A percentile compares a stretch with the other conserved stretches of the same genome.
Evolutionary conservation across 1,139 yeast species (phyloP).

Genomic region (Blastobotrys apis): DNA sequence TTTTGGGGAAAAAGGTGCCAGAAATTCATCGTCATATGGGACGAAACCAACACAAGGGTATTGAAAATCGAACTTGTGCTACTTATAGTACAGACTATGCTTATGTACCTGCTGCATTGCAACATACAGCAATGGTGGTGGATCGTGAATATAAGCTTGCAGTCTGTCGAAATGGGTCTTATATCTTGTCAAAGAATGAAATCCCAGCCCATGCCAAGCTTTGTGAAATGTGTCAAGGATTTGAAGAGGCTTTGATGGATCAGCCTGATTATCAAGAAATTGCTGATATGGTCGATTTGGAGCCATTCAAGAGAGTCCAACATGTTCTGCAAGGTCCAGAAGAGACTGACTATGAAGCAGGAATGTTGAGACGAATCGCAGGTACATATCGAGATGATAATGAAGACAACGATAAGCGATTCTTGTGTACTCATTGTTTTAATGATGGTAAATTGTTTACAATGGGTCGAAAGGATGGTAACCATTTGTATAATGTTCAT

Average conservation of each 20-base stretch:
- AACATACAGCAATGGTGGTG: slow-evolving; percentile 15
- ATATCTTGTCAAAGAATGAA: slow-evolving; percentile 10
- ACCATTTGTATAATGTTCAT: slow-evolving; percentile 13
- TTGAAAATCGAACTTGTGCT: slow-evolving; percentile 12
- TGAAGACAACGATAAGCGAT: slow-evolving; percentile 15
- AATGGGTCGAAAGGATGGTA: slow-evolving; percentile 14
- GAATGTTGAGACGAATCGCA: slow-evolving; percentile 13
- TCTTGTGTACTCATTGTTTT: slow-evolving; percentile 12
- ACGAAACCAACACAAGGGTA: slow-evolving; percentile 14
- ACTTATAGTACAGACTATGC: slow-evolving; percentile 7
- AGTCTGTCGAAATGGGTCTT: slow-evolving; percentile 14
- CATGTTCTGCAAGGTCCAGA: not conserved
- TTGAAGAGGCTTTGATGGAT: slow-evolving; percentile 9
- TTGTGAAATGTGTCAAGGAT: slow-evolving; percentile 14
- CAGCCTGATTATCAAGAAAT: slow-evolving; percentile 12
- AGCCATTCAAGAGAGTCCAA: slow-evolving; percentile 11
- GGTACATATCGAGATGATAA: slow-evolving; percentile 15
- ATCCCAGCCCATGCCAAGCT: slow-evolving; percentile 15
- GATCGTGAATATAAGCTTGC: slow-evolving; percentile 12
- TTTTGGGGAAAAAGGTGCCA: slow-evolving; percentile 13
- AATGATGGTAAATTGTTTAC: slow-evolving; percentile 14
- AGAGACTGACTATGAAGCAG: slow-evolving; percentile 10
- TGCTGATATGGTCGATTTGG: slow-evolving; percentile 9
- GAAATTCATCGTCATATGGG: slow-evolving; percentile 16
- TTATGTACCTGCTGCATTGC: slow-evolving; percentile 11